Evolutionary conservation across 2,329 filamentous ascomycete species (phyloP).

Genomic region (Aspergillus felis): DNA sequence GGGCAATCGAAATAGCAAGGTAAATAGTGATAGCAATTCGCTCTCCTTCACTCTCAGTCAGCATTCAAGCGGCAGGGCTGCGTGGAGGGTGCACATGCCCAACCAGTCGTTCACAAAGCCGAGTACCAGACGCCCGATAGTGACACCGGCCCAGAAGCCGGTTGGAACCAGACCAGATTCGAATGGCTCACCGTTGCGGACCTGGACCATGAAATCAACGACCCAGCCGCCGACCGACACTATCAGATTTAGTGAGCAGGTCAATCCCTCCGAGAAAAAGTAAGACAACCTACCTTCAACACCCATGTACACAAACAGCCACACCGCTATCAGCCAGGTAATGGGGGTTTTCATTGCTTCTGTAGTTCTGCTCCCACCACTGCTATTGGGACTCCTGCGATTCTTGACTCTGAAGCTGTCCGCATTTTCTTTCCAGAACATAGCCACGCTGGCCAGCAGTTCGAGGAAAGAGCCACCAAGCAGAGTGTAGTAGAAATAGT

Average conservation of each 20-base stretch:
- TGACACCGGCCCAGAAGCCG: conserved; percentile 74
- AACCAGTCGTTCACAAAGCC: conserved; percentile 61
- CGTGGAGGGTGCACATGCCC: conserved; percentile 55
- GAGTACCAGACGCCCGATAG: conserved; percentile 63
- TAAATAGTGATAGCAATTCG: conserved; percentile 58
- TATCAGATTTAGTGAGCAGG: neutral
- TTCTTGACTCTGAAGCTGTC: conserved; percentile 5
- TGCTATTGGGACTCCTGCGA: conserved; percentile 1
- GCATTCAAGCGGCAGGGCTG: conserved; percentile 44
- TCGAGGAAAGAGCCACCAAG: conserved; percentile 7
- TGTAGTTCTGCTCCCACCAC: conserved; percentile 3
- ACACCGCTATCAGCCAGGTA: conserved; percentile 9
- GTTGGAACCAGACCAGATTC: conserved; percentile 65
- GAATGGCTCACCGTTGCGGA: conserved; percentile 61
- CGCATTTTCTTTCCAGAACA: conserved; percentile 9
- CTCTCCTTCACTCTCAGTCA: conserved; percentile 57
- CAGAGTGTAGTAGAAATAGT: conserved; percentile 8
- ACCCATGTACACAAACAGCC: conserved; percentile 59
- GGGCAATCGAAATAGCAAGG: conserved; percentile 54
- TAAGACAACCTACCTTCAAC: conserved; percentile 53
- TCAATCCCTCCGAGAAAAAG: neutral
- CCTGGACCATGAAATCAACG: conserved; percentile 71
- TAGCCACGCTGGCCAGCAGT: conserved; percentile 1
- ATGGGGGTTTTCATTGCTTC: conserved; percentile 7
- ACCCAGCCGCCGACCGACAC: conserved; percentile 57